Evolutionary conservation across 768 basidiomycete species (phyloP).

Genomic region (Termitomyces heimii): DNA sequence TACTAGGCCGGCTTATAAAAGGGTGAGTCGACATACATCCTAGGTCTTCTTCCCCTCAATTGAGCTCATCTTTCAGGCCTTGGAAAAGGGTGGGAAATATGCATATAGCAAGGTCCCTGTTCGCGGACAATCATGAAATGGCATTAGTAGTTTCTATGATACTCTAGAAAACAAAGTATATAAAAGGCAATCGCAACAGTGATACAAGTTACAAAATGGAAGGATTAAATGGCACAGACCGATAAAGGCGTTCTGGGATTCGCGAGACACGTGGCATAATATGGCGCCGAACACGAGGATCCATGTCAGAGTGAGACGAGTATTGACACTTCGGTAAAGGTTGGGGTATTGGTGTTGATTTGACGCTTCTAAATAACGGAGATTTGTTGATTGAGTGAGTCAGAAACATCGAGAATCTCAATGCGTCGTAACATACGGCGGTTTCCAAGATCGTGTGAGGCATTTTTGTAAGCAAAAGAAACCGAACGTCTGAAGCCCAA

Average conservation of each 20-base stretch:
- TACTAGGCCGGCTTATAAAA: constrained; percentile 14
- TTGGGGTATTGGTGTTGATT: neutral
- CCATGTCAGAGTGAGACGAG: neutral
- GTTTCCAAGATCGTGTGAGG: neutral
- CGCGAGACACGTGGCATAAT: constrained; percentile 29
- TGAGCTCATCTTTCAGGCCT: constrained; percentile 14
- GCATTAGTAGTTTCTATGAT: neutral
- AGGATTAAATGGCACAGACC: constrained; percentile 9
- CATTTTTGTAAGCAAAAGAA: constrained; percentile 7
- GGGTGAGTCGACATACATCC: constrained; percentile 1
- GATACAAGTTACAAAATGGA: neutral
- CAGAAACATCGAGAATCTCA: neutral
- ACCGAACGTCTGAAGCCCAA: constrained; percentile 4
- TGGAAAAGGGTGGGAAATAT: constrained; percentile 28
- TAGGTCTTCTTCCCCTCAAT: neutral
- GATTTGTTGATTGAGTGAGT: neutral
- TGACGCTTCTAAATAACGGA: neutral
- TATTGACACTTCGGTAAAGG: neutral
- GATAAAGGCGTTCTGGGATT: constrained; percentile 43
- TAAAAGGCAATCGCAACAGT: neutral
- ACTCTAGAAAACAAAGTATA: neutral
- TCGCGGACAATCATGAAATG: neutral
- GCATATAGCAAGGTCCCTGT: constrained; percentile 1
- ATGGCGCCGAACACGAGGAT: constrained; percentile 3
- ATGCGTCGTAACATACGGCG: constrained; percentile 8